phyloP scores from a whole-genome alignment of 805 yeast species.

The Candida stauntonica region DNA sequence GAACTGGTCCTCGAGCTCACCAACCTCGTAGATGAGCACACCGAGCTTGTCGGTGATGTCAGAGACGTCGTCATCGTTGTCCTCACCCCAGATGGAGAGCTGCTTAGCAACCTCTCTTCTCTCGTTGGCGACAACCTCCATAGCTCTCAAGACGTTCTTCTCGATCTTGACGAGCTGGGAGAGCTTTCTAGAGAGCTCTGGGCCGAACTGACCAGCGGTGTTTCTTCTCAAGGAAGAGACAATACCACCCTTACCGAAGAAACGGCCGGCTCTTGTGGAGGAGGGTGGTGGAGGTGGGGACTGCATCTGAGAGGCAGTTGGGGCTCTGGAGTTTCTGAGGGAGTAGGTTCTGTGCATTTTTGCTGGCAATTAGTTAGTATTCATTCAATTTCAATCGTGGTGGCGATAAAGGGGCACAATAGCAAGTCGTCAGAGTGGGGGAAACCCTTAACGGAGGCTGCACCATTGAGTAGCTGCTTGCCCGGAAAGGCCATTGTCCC shows the following conservation, averaged over 20 bases:
- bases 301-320: constrained; percentile 93
- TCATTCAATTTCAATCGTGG: neutral
- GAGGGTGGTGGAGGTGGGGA: constrained; percentile 95
- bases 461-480: neutral
- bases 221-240: constrained; percentile 60
- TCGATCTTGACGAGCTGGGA: constrained; percentile 75
- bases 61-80: constrained; percentile 78
- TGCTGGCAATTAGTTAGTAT: constrained; percentile 5
- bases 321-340: constrained; percentile 90
- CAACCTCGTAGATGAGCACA: constrained; percentile 75
- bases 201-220: constrained; percentile 77
- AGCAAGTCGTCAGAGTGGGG: too few species aligned
- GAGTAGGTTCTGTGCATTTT: constrained; percentile 97
- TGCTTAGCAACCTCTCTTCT: constrained; percentile 80
- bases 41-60: constrained; percentile 87
- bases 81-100: constrained; percentile 82
- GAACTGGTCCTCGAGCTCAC: constrained; percentile 84
- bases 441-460: neutral
- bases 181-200: constrained; percentile 72
- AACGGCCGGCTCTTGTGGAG: constrained; percentile 74
- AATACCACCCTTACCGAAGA: constrained; percentile 77
- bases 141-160: constrained; percentile 73
- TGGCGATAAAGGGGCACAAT: too few species aligned
- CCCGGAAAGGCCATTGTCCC: neutral
- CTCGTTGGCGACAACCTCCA: constrained; percentile 73